Conservation (phyloP, 2,329 filamentous ascomycete species). For the Colletotrichum sublineola region DNA sequence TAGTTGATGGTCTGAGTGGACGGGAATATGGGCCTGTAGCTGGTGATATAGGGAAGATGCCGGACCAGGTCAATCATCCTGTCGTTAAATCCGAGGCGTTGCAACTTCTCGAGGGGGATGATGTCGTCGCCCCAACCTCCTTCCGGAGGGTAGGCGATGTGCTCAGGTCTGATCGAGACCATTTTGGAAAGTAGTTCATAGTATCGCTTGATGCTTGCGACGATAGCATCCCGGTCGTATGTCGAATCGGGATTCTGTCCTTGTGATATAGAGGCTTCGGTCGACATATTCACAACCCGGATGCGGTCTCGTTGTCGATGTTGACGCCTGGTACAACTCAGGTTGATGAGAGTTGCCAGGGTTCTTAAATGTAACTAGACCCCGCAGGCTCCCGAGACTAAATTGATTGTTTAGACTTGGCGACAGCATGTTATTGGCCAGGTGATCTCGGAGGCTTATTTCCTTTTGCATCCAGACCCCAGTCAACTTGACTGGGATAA, state of each 20-base stretch:
- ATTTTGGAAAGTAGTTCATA: slow-evolving; percentile 12
- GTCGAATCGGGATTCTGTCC: not conserved
- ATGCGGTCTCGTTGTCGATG: not conserved
- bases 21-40: not conserved
- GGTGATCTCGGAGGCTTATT: not conserved
- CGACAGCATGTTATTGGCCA: not conserved
- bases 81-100: too few species aligned
- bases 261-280: not conserved
- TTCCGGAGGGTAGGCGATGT: slow-evolving; percentile 1
- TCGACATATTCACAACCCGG: not conserved
- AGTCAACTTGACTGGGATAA: too few species aligned
- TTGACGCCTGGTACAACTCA: not conserved
- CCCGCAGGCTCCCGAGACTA: not conserved
- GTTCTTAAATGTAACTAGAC: not conserved
- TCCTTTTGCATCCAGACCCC: too few species aligned
- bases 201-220: slow-evolving; percentile 14
- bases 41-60: not conserved
- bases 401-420: not conserved
- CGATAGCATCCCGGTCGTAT: slow-evolving; percentile 17
- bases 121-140: slow-evolving; percentile 19
- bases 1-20: slow-evolving; percentile 8
- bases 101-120: not conserved
- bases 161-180: slow-evolving; percentile 12
- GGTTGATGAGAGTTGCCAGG: not conserved
- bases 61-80: too few species aligned